A percentile compares a stretch with the other conserved stretches of the same genome.
phyloP scores from a whole-genome alignment of 2,329 filamentous ascomycete genomes.

The Ceratocystiopsis sp. region DNA sequence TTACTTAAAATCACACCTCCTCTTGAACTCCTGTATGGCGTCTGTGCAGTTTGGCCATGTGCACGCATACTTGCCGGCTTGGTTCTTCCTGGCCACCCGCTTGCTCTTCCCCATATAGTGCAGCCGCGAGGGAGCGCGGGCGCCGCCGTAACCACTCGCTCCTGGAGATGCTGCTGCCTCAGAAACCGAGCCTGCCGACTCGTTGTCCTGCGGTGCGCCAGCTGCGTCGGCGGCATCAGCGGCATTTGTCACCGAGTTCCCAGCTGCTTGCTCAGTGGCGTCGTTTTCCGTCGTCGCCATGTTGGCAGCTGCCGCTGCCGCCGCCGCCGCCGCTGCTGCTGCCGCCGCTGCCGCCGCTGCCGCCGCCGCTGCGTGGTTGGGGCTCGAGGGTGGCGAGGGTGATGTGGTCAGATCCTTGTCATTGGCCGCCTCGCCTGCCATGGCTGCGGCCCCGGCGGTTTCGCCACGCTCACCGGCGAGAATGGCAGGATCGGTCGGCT shows the following conservation, averaged over 20 bases:
- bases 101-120: constrained; percentile 43
- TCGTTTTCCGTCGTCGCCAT: too few relatives aligned
- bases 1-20: constrained; percentile 91
- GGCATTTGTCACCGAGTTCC: too few relatives aligned
- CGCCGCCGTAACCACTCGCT: background rate
- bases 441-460: background rate
- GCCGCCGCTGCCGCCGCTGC: constrained; percentile 2
- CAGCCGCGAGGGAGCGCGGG: constrained; percentile 17
- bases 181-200: background rate
- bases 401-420: background rate
- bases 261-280: too few relatives aligned
- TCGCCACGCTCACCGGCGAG: constrained; percentile 3
- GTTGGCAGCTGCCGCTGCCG: too few relatives aligned
- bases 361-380: constrained; percentile 5
- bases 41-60: constrained; percentile 51
- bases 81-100: constrained; percentile 41
- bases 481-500: constrained; percentile 6
- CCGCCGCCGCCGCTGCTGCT: background rate
- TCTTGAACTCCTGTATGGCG: constrained; percentile 47
- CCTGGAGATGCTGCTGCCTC: background rate
- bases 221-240: background rate
- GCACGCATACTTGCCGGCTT: constrained; percentile 63
- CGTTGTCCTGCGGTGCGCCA: background rate
- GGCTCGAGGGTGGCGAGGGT: background rate
- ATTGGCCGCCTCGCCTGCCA: constrained; percentile 1